Evolutionary conservation across 805 yeast species (phyloP), one percentile per base, ranked within the genome.

Genomic region (Sugiyamaella marilandica): DNA sequence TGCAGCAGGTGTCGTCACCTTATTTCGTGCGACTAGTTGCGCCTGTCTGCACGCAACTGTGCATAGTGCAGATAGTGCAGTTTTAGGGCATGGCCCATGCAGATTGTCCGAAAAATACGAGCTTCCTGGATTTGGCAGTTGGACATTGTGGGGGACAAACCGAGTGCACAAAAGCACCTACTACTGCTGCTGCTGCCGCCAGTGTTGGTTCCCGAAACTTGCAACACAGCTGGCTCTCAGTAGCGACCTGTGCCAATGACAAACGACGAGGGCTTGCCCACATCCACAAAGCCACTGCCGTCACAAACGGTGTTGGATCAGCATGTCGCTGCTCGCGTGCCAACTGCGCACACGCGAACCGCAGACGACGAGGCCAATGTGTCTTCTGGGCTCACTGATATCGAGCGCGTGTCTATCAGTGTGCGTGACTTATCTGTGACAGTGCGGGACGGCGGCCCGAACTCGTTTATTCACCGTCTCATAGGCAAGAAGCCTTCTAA

Each of bases 351-450:
- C 29, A 24, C 29, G 29, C 29, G 29, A 24, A 24, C 29, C 7
- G 29, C 7, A 24, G 29, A 24, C 29, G 39, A 34, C 14, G 26
- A 43, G 8, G 47, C 37, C 35, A 32, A 45, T 24, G 13, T 32
- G 2, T 31, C 47, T 18, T 32, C 34, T 14, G 36, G 37, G 11
- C 36, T 47, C 9, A 19, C 16, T 14, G 43, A 32, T 31, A 49
- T 49, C 16, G 52, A 49, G 13, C 45, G 32, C 34, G 52, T 49
- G 11, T 39, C 52, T 7, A 24, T 49, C 5, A 26, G 31, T 7
- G 47, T 49, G 16, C 52, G 52, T 2, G 46, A 49, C 32, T 41
- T 49, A 8, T 39, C 47, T n/a, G 11, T 49, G 7, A 49, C 52
- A 1, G 52, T 49, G n/a, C 31, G 14, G 7, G 47, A 39, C 29